These are phyloP conservation scores for Clarireedia sp. DNA, from an alignment of 2,329 filamentous ascomycete species.

Conservation along the genomic window DNA sequence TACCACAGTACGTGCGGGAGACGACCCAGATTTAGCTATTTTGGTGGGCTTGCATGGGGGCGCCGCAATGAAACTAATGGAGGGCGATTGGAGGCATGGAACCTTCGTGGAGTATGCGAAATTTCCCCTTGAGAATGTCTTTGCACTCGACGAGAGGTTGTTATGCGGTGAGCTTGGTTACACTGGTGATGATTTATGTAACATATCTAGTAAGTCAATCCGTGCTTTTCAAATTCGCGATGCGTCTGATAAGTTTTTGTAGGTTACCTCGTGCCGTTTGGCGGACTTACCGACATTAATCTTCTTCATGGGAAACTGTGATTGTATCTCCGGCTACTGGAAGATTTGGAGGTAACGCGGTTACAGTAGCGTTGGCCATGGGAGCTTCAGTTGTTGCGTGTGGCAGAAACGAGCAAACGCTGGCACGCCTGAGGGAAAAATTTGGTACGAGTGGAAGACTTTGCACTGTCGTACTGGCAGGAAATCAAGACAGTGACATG, in stretches of 20 bases:
- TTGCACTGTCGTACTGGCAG: conserved; percentile 7
- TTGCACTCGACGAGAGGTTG: conserved; percentile 28
- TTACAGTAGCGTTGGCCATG: conserved; percentile 38
- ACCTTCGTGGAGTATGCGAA: conserved; percentile 30
- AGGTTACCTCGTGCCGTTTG: conserved; percentile 34
- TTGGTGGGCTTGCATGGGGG: conserved; percentile 30
- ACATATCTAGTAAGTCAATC: neutral
- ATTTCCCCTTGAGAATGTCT: conserved; percentile 32
- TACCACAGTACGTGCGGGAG: conserved; percentile 29
- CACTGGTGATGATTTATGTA: conserved; percentile 11
- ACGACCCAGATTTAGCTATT: conserved; percentile 27
- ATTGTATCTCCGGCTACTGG: conserved; percentile 41
- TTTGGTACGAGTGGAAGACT: neutral
- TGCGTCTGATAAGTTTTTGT: neutral
- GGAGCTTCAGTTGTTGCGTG: conserved; percentile 42
- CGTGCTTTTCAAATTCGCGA: neutral
- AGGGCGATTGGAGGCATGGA: conserved; percentile 30
- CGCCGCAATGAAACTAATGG: conserved; percentile 23
- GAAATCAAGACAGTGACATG: conserved; percentile 4
- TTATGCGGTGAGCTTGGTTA: conserved; percentile 19
- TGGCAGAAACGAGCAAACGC: conserved; percentile 34
- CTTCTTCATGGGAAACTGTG: conserved; percentile 39
- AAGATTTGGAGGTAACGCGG: conserved; percentile 36
- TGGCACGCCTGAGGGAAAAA: conserved; percentile 19
- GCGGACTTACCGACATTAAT: conserved; percentile 37